Percentiles rank a stretch among this genome's conserved stretches.
Conservation (phyloP, 805 yeast genomes). For the Lipomyces mesembrius region DNA sequence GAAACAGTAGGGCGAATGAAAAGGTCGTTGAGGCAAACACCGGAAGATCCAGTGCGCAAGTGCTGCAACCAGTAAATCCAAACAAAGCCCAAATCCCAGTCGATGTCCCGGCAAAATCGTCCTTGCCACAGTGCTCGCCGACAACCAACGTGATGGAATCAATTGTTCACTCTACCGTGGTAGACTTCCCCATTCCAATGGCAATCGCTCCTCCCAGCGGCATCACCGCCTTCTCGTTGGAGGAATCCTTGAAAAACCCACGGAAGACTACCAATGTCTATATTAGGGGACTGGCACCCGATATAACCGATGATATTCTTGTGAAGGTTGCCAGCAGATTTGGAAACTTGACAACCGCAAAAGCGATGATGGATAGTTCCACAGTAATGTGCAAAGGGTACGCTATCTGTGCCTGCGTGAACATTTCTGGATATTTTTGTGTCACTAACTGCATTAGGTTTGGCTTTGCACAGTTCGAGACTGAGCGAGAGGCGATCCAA, state of each 20-base stretch:
- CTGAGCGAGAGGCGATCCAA: slow-evolving; percentile 39
- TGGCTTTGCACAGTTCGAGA: slow-evolving; percentile 53
- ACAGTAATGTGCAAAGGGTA: slow-evolving; percentile 40
- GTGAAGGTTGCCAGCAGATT: slow-evolving; percentile 48
- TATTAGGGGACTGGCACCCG: slow-evolving; percentile 63
- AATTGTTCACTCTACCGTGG: neutral
- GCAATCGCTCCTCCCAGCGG: slow-evolving; percentile 31
- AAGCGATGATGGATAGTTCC: slow-evolving; percentile 52
- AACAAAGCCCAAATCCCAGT: neutral
- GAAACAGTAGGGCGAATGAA: neutral
- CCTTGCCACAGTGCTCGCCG: slow-evolving; percentile 4
- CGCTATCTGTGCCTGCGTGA: neutral
- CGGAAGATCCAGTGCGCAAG: neutral
- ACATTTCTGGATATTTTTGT: neutral
- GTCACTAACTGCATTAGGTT: slow-evolving; percentile 19
- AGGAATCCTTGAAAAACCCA: slow-evolving; percentile 41
- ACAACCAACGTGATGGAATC: neutral
- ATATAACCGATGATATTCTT: slow-evolving; percentile 59
- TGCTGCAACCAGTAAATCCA: neutral
- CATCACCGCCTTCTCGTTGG: slow-evolving; percentile 20
- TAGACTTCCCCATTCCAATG: slow-evolving; percentile 27
- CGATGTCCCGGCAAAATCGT: neutral
- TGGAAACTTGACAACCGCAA: slow-evolving; percentile 57
- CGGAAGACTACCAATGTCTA: slow-evolving; percentile 57
- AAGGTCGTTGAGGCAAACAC: neutral